These are phyloP conservation scores for Colletotrichum viniferum DNA, from an alignment of 2,329 filamentous ascomycete species.

Conservation along the genomic window DNA sequence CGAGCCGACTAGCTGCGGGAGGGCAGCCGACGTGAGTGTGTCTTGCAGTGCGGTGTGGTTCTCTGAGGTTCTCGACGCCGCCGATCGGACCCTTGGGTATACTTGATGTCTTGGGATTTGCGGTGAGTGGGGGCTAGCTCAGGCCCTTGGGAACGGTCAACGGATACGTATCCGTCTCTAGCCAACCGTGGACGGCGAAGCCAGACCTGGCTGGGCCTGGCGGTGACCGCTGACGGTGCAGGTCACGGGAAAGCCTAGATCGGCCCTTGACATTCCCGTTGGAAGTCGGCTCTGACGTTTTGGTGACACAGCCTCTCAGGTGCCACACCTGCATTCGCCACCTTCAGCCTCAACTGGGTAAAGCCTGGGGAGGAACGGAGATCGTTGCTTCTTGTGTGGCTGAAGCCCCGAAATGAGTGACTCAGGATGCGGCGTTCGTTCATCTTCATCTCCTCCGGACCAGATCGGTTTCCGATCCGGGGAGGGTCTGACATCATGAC, in stretches of 20 bases:
- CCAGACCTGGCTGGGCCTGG: not conserved
- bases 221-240: not conserved
- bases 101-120: not conserved
- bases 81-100: conserved; percentile 9
- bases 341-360: not conserved
- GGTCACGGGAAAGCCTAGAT: not conserved
- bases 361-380: not conserved
- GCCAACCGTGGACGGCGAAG: conserved; percentile 1
- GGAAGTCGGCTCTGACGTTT: not conserved
- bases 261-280: not conserved
- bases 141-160: not conserved
- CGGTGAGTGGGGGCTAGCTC: not conserved
- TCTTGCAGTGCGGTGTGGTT: not conserved
- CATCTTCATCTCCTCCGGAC: not conserved
- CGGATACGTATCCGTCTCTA: not conserved
- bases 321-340: not conserved
- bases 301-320: not conserved
- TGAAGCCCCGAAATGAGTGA: not conserved
- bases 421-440: not conserved
- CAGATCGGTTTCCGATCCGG: not conserved
- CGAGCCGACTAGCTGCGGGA: not conserved
- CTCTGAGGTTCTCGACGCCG: conserved; percentile 2
- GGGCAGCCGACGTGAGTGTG: not conserved
- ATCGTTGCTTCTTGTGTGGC: not conserved
- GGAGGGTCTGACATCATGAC: not conserved